Percentiles rank a stretch among this genome's conserved stretches.
These are phyloP conservation scores for Phaeoacremonium minimum DNA, from an alignment of 2,329 filamentous ascomycete species.

Conservation along the genomic window DNA sequence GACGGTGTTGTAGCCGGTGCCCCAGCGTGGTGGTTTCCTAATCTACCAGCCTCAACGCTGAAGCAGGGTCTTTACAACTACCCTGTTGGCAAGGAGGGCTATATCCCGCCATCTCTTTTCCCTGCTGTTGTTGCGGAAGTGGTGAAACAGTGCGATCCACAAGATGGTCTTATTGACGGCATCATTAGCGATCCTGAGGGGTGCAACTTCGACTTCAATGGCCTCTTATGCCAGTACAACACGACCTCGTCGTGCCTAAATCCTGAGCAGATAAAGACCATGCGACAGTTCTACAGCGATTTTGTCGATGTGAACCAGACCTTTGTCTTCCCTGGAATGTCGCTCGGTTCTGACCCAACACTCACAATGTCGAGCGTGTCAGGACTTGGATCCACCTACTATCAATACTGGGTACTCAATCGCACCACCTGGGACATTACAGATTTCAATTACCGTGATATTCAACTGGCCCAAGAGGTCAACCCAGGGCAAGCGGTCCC, in stretches of 20 bases:
- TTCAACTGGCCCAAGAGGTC: slow-evolving; percentile 3
- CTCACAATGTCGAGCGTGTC: slow-evolving; percentile 17
- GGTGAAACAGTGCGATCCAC: slow-evolving; percentile 34
- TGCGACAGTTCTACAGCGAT: slow-evolving; percentile 3
- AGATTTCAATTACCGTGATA: slow-evolving; percentile 15
- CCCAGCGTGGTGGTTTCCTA: slow-evolving; percentile 33
- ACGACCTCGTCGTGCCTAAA: slow-evolving; percentile 28
- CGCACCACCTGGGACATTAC: slow-evolving; percentile 12
- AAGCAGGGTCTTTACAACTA: slow-evolving; percentile 37
- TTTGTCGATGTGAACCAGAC: not conserved
- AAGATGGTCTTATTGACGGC: slow-evolving; percentile 35
- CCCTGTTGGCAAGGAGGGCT: slow-evolving; percentile 29
- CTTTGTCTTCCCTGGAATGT: not conserved
- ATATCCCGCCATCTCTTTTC: slow-evolving; percentile 33
- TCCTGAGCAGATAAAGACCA: slow-evolving; percentile 26
- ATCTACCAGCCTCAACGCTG: slow-evolving; percentile 33
- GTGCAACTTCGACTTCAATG: slow-evolving; percentile 27
- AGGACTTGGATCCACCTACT: slow-evolving; percentile 19
- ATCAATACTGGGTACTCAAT: slow-evolving; percentile 12
- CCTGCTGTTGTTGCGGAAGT: slow-evolving; percentile 31
- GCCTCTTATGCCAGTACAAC: slow-evolving; percentile 24
- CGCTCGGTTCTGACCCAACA: slow-evolving; percentile 19
- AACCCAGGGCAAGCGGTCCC: slow-evolving; percentile 14
- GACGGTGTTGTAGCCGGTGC: slow-evolving; percentile 44
- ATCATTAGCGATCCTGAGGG: slow-evolving; percentile 32